These are phyloP conservation scores for Fusarium nanum DNA, from an alignment of 2,329 filamentous ascomycete species.

Conservation along the genomic window DNA sequence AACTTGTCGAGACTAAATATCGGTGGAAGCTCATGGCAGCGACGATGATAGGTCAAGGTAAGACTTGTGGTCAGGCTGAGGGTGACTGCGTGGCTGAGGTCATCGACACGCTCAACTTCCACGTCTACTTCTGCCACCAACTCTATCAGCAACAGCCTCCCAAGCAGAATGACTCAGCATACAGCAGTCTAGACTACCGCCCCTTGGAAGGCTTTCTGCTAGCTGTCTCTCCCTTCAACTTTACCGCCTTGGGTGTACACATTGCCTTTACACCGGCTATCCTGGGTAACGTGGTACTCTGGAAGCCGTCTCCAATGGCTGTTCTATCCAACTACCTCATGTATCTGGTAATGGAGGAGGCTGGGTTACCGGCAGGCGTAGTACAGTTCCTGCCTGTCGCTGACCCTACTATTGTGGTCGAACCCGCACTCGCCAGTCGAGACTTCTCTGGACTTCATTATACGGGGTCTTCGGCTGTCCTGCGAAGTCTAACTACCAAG, in stretches of 20 bases:
- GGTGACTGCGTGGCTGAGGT: conserved; percentile 10
- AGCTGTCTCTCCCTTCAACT: conserved; percentile 56
- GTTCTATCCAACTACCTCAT: conserved; percentile 51
- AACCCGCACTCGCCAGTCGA: conserved; percentile 46
- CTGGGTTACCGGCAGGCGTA: conserved; percentile 51
- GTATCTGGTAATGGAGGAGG: conserved; percentile 53
- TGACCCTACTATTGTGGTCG: conserved; percentile 50
- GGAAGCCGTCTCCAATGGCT: conserved; percentile 52
- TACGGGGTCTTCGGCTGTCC: conserved; percentile 52
- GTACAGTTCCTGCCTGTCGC: conserved; percentile 52
- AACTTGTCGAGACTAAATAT: conserved; percentile 1
- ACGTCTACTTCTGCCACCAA: conserved; percentile 11
- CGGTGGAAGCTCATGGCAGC: conserved; percentile 14
- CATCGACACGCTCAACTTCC: conserved; percentile 11
- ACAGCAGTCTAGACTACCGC: conserved; percentile 49
- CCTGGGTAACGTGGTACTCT: conserved; percentile 55
- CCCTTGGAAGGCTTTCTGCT: conserved; percentile 56
- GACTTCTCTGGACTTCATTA: conserved; percentile 53
- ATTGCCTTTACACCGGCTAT: conserved; percentile 51
- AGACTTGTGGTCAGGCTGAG: conserved; percentile 11
- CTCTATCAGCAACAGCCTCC: conserved; percentile 16
- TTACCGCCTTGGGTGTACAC: conserved; percentile 54
- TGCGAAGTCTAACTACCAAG: conserved; percentile 46
- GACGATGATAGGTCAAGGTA: conserved; percentile 17
- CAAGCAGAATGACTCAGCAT: conserved; percentile 7